Percentiles rank a stretch among this genome's conserved stretches.
Conservation (phyloP, 2,329 filamentous ascomycete genomes). For the Sarocladiaceae sp. region DNA sequence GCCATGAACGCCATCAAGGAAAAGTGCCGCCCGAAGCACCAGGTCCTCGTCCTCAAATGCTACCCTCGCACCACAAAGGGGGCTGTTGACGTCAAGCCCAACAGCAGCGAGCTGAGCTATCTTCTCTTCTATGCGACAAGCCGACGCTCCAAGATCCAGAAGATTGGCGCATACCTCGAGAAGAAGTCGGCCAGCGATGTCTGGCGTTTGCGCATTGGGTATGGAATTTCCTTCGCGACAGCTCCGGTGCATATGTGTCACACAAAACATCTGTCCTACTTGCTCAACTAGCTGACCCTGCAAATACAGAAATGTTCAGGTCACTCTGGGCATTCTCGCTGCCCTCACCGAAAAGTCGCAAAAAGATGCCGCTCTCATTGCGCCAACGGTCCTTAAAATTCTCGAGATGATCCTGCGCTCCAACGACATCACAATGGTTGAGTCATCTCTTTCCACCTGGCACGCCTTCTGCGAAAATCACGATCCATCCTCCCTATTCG, state of each 20-base stretch:
- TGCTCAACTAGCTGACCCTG: slow-evolving; percentile 9
- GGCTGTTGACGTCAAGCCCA: slow-evolving; percentile 87
- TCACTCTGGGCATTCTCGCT: slow-evolving; percentile 86
- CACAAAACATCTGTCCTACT: too few relatives aligned
- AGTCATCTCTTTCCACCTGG: slow-evolving; percentile 82
- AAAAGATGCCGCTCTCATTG: slow-evolving; percentile 84
- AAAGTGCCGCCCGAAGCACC: slow-evolving; percentile 84
- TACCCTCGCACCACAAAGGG: slow-evolving; percentile 91
- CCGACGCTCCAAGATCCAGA: slow-evolving; percentile 89
- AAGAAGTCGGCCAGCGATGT: slow-evolving; percentile 91
- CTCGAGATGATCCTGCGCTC: slow-evolving; percentile 77
- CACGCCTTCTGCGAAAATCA: slow-evolving; percentile 84
- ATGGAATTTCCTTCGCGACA: slow-evolving; percentile 22
- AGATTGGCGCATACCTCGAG: slow-evolving; percentile 90
- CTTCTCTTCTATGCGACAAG: slow-evolving; percentile 95
- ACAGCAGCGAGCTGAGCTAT: slow-evolving; percentile 94
- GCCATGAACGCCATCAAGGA: slow-evolving; percentile 60
- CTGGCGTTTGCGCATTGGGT: slow-evolving; percentile 83
- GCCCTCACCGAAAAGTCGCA: slow-evolving; percentile 90
- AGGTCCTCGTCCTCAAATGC: slow-evolving; percentile 92
- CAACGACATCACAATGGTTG: slow-evolving; percentile 85
- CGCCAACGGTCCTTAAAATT: slow-evolving; percentile 75
- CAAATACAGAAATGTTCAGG: slow-evolving; percentile 70
- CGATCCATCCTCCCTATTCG: slow-evolving; percentile 76
- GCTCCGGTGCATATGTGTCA: too few relatives aligned